Evolutionary conservation across 1,139 yeast genomes (phyloP).

Genomic region (Pichia sp.): DNA sequence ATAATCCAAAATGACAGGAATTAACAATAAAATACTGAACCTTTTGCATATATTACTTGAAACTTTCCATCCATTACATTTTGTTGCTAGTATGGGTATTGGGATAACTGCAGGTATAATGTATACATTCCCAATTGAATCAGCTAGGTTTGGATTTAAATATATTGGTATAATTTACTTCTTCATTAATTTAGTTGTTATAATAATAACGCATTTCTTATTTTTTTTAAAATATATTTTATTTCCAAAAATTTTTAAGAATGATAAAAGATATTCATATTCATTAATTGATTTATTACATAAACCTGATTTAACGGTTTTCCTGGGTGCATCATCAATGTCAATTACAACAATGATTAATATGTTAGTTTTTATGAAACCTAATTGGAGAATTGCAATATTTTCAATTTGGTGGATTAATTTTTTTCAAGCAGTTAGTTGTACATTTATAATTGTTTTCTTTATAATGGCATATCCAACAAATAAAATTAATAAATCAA

Average conservation of each 20-base stretch:
- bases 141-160: conserved; percentile 26
- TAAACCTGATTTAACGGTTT: conserved; percentile 41
- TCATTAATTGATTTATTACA: conserved; percentile 32
- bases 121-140: conserved; percentile 57
- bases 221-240: conserved; percentile 36
- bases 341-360: conserved; percentile 63
- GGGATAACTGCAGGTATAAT: conserved; percentile 64
- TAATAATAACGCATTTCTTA: conserved; percentile 36
- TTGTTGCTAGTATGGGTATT: conserved; percentile 77
- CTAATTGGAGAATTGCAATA: conserved; percentile 36
- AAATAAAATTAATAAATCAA: conserved; percentile 31
- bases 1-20: background rate
- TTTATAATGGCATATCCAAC: conserved; percentile 6
- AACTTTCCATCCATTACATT: conserved; percentile 53
- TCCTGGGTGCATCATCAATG: conserved; percentile 77
- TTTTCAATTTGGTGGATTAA: conserved; percentile 71
- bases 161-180: conserved; percentile 47
- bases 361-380: conserved; percentile 35
- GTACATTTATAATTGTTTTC: conserved; percentile 5
- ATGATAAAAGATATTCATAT: conserved; percentile 28
- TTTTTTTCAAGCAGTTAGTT: conserved; percentile 41
- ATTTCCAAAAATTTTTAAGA: conserved; percentile 18
- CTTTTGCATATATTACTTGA: conserved; percentile 17
- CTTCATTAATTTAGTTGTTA: conserved; percentile 46
- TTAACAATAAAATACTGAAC: background rate